These are phyloP conservation scores for Mucor racemosus DNA, from an alignment of 371 early-diverging fungal genomes.

Conservation along the genomic window DNA sequence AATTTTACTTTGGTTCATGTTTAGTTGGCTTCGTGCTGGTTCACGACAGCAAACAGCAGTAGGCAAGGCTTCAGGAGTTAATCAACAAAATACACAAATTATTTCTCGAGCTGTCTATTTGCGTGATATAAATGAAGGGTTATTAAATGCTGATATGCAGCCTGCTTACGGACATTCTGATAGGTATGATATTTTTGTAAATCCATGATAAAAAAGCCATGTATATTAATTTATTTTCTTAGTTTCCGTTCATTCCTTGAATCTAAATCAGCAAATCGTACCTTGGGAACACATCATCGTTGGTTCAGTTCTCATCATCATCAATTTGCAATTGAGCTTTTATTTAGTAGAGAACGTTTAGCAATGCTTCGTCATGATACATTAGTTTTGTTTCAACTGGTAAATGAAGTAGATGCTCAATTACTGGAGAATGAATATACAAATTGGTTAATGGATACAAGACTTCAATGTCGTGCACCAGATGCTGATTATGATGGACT, in stretches of 20 bases:
- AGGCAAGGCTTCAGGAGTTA: background rate
- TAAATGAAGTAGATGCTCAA: conserved; percentile 61
- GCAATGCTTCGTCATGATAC: conserved; percentile 64
- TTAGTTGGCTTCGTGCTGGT: conserved; percentile 21
- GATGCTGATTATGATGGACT: conserved; percentile 18
- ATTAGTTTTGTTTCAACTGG: conserved; percentile 57
- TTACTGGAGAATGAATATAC: conserved; percentile 61
- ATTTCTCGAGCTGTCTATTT: conserved; percentile 56
- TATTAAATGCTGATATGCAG: conserved; percentile 27
- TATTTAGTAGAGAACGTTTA: conserved; percentile 60
- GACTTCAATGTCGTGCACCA: conserved; percentile 43
- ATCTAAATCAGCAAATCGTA: conserved; percentile 18
- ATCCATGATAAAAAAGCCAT: background rate
- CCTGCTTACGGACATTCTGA: conserved; percentile 34
- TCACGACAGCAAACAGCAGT: conserved; percentile 14
- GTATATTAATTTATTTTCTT: background rate
- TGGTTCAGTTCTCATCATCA: conserved; percentile 52
- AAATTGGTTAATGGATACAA: conserved; percentile 65
- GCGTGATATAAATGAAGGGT: conserved; percentile 56
- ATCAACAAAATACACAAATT: conserved; percentile 7
- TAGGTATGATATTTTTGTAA: conserved; percentile 24
- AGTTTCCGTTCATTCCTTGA: conserved; percentile 33
- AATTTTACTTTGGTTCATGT: conserved; percentile 26
- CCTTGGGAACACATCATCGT: conserved; percentile 20
- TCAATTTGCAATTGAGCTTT: conserved; percentile 53